phyloP scores from a whole-genome alignment of 331 rosid genomes.

The Quercus tomentella region DNA sequence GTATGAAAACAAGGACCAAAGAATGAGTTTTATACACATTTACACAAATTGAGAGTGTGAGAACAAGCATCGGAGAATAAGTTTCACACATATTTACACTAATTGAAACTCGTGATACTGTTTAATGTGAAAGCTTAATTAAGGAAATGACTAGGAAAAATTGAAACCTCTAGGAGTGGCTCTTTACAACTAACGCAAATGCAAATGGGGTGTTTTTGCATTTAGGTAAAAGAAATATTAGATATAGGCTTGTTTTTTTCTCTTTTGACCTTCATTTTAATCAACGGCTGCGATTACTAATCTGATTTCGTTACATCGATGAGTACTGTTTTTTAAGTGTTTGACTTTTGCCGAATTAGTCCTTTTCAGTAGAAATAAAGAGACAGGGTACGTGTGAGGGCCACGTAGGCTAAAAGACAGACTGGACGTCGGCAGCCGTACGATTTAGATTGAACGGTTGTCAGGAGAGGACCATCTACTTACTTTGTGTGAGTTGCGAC shows the following conservation, averaged over 20 bases:
- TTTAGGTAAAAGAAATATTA: too few species aligned
- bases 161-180: too few species aligned
- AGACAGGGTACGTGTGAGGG: constrained; percentile 20
- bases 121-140: too few species aligned
- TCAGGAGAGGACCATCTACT: constrained; percentile 36
- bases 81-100: too few species aligned
- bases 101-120: rapidly evolving
- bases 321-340: constrained; percentile 9
- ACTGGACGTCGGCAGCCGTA: constrained; percentile 31
- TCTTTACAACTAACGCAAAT: too few species aligned
- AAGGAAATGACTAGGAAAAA: too few species aligned
- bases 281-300: constrained; percentile 16
- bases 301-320: not conserved
- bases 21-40: too few species aligned
- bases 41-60: rapidly evolving
- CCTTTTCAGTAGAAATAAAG: constrained; percentile 15
- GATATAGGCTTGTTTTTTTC: not conserved
- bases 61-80: rapidly evolving
- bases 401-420: constrained; percentile 15
- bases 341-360: constrained; percentile 21
- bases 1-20: rapidly evolving
- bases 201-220: too few species aligned
- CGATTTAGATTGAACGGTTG: constrained; percentile 34
- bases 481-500: constrained; percentile 16
- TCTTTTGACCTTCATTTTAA: not conserved